Evolutionary conservation across 2,329 filamentous ascomycete species (phyloP).

Genomic region (Epicoccum sorghinum): DNA sequence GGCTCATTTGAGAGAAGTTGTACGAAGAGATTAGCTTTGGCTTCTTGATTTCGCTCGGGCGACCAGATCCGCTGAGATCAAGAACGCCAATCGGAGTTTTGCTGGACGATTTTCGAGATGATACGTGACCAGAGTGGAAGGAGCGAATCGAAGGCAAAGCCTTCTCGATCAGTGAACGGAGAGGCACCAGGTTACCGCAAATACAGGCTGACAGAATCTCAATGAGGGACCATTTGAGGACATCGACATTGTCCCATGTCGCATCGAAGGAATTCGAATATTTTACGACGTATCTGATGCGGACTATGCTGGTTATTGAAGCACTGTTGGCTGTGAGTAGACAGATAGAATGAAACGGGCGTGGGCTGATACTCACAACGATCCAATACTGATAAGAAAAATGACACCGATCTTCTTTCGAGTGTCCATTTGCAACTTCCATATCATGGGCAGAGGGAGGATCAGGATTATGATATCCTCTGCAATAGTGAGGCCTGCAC

Average conservation of each 20-base stretch:
- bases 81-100: slow-evolving; percentile 3
- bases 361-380: slow-evolving; percentile 11
- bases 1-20: slow-evolving; percentile 7
- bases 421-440: slow-evolving; percentile 22
- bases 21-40: slow-evolving; percentile 12
- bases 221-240: slow-evolving; percentile 26
- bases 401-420: slow-evolving; percentile 20
- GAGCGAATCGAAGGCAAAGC: slow-evolving; percentile 15
- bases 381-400: slow-evolving; percentile 22
- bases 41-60: background rate
- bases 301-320: slow-evolving; percentile 22
- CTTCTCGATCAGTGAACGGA: slow-evolving; percentile 22
- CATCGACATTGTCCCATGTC: slow-evolving; percentile 27
- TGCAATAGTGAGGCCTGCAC: slow-evolving; percentile 18
- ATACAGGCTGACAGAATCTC: slow-evolving; percentile 23
- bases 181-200: slow-evolving; percentile 22
- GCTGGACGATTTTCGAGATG: slow-evolving; percentile 2
- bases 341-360: background rate
- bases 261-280: slow-evolving; percentile 21
- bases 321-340: slow-evolving; percentile 15
- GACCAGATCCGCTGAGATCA: slow-evolving; percentile 1
- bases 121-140: slow-evolving; percentile 10
- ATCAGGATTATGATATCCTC: slow-evolving; percentile 25
- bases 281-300: slow-evolving; percentile 21
- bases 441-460: slow-evolving; percentile 20